These are phyloP conservation scores for Bremia lactucae DNA, from an alignment of 352 stramenopile species.

Conservation along the genomic window DNA sequence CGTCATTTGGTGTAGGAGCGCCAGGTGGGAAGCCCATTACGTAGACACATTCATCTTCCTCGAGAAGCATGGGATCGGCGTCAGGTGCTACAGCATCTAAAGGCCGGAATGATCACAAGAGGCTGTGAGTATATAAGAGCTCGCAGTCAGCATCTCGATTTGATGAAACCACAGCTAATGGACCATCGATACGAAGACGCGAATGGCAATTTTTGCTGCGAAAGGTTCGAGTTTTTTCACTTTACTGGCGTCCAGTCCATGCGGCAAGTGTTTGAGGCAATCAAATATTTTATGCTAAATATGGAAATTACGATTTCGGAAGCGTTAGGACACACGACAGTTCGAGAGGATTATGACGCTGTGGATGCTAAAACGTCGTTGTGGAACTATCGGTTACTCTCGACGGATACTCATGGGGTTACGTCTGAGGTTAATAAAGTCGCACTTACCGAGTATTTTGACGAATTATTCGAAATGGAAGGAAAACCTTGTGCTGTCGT, in stretches of 20 bases:
- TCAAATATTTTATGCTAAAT: constrained; percentile 34
- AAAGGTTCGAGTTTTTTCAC: constrained; percentile 26
- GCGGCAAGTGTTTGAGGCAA: constrained; percentile 41
- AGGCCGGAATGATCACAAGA: constrained; percentile 27
- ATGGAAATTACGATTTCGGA: constrained; percentile 55
- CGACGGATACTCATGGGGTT: constrained; percentile 14
- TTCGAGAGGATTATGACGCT: constrained; percentile 39
- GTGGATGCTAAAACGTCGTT: constrained; percentile 18
- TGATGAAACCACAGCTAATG: constrained; percentile 24
- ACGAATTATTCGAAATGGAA: constrained; percentile 9
- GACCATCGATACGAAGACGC: constrained; percentile 16
- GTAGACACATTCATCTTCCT: constrained; percentile 18
- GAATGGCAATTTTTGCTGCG: constrained; percentile 24
- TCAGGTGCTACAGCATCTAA: constrained; percentile 25
- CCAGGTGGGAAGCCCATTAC: constrained; percentile 16
- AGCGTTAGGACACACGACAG: constrained; percentile 31
- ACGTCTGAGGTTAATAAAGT: constrained; percentile 19
- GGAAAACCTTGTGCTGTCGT: constrained; percentile 20
- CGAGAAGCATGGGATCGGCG: constrained; percentile 22
- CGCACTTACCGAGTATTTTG: constrained; percentile 23
- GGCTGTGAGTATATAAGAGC: constrained; percentile 26
- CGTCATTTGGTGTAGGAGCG: constrained; percentile 9
- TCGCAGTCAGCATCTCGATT: constrained; percentile 25
- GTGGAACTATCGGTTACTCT: constrained; percentile 36
- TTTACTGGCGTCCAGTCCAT: constrained; percentile 33